Evolutionary conservation across 1,284 basidiomycete species (phyloP).

Genomic region (Fistulinella cinereoalba): DNA sequence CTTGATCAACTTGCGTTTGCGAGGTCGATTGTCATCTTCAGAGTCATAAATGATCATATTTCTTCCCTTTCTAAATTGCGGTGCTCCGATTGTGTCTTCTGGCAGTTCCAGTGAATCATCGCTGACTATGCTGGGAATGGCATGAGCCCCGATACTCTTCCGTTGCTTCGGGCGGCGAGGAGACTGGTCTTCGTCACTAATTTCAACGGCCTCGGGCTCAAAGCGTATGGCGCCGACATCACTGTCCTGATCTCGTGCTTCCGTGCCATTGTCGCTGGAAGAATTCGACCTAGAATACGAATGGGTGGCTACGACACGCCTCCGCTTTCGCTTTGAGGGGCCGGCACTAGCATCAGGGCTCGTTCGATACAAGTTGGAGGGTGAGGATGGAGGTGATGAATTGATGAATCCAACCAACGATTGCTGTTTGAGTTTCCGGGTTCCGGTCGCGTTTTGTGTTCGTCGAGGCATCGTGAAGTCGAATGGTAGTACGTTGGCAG

Average conservation of each 20-base stretch:
- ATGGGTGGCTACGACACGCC: neutral
- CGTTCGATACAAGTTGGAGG: constrained; percentile 3
- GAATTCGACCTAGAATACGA: too few species aligned
- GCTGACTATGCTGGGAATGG: constrained; percentile 17
- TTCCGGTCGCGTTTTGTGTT: too few species aligned
- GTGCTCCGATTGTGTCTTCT: constrained; percentile 2
- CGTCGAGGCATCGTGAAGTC: constrained; percentile 16
- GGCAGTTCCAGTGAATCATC: constrained; percentile 28
- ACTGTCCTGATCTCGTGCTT: constrained; percentile 36
- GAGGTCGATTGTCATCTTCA: constrained; percentile 33
- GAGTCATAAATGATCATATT: constrained; percentile 24
- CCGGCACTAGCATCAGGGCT: constrained; percentile 7
- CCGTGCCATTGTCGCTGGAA: too few species aligned
- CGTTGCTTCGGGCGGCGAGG: constrained; percentile 37
- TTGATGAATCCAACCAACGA: constrained; percentile 33
- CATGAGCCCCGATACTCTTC: constrained; percentile 20
- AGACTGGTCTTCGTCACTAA: constrained; percentile 36
- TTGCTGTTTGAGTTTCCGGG: constrained; percentile 33
- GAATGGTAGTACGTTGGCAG: too few species aligned
- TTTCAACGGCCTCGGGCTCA: constrained; percentile 34
- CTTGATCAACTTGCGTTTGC: constrained; percentile 46
- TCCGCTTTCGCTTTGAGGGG: constrained; percentile 17
- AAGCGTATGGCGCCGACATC: constrained; percentile 53
- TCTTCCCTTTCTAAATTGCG: constrained; percentile 18
- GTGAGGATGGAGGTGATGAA: constrained; percentile 24